A percentile compares a stretch with the other conserved stretches of the same genome.
Conservation (phyloP, 306 rosid genomes). For the Cyclanthera cordifolia region DNA sequence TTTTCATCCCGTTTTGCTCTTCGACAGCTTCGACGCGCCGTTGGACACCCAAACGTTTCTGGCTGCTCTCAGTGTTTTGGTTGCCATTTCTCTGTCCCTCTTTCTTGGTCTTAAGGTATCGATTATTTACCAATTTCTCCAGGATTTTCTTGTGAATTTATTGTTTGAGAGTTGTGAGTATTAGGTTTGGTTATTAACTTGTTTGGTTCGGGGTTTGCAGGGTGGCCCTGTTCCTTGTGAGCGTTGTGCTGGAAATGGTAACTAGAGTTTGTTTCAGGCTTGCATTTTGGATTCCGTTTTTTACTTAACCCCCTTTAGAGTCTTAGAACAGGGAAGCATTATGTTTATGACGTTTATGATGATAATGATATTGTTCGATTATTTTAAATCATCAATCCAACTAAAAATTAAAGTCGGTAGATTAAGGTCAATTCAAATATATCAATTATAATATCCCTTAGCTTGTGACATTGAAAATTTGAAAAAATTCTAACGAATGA, state of each 20-base stretch:
- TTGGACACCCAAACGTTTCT: constrained; percentile 77
- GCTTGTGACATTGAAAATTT: too few species aligned
- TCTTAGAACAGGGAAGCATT: too few species aligned
- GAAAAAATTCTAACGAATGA: too few species aligned
- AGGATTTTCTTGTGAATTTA: not conserved
- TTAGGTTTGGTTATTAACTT: not conserved
- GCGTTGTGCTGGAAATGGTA: constrained; percentile 94
- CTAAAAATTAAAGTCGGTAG: too few species aligned
- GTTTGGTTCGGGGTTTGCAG: constrained; percentile 31
- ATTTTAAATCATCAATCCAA: too few species aligned
- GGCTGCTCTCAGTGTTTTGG: constrained; percentile 62
- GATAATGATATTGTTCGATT: too few species aligned
- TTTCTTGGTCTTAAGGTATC: constrained; percentile 80
- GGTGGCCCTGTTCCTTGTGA: constrained; percentile 93
- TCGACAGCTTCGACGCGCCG: constrained; percentile 32
- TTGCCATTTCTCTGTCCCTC: constrained; percentile 81
- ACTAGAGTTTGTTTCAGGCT: constrained; percentile 1
- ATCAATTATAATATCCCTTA: too few species aligned
- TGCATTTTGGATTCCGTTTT: not conserved
- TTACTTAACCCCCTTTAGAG: not conserved
- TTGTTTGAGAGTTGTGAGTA: not conserved
- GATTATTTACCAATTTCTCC: not conserved
- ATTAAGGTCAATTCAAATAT: too few species aligned
- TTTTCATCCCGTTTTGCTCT: constrained; percentile 48
- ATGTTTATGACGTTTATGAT: too few species aligned